phyloP scores from a whole-genome alignment of 73 alveolate species.

The Blepharisma japonicum region DNA sequence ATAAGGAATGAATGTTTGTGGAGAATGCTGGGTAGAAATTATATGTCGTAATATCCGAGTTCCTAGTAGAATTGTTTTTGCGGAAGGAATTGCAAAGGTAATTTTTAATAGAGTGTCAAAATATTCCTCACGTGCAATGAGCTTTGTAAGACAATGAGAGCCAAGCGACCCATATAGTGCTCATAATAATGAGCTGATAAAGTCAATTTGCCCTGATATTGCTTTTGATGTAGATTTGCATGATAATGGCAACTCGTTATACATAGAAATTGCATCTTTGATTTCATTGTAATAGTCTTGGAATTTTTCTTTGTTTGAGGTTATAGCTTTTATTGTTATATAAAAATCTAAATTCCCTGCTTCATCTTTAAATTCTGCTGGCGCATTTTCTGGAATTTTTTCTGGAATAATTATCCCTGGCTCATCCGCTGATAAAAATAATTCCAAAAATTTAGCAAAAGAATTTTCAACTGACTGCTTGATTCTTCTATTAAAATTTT shows the following conservation, averaged over 20 bases:
- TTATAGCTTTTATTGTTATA: not conserved
- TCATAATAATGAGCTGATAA: slow-evolving; percentile 5
- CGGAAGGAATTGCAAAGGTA: not conserved
- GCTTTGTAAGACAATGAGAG: not conserved
- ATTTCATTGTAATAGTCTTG: not conserved
- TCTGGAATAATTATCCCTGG: slow-evolving; percentile 10
- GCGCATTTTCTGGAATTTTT: not conserved
- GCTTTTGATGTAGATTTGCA: not conserved
- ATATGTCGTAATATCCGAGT: not conserved
- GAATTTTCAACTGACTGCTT: not conserved
- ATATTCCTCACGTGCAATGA: not conserved
- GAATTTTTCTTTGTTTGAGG: slow-evolving; percentile 1
- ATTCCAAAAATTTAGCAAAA: not conserved
- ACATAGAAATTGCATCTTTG: not conserved
- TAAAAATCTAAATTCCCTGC: slow-evolving; percentile 11
- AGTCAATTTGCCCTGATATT: not conserved
- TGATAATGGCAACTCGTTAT: not conserved
- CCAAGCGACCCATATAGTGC: not conserved
- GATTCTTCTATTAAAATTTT: not conserved
- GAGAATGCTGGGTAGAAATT: not conserved
- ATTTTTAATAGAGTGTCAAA: not conserved
- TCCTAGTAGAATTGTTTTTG: slow-evolving; percentile 10
- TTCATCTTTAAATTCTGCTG: slow-evolving; percentile 11
- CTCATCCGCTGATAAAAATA: not conserved
- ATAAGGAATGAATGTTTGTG: not conserved